phyloP scores from a whole-genome alignment of 2,329 filamentous ascomycete genomes.

The Fusarium sp. region DNA sequence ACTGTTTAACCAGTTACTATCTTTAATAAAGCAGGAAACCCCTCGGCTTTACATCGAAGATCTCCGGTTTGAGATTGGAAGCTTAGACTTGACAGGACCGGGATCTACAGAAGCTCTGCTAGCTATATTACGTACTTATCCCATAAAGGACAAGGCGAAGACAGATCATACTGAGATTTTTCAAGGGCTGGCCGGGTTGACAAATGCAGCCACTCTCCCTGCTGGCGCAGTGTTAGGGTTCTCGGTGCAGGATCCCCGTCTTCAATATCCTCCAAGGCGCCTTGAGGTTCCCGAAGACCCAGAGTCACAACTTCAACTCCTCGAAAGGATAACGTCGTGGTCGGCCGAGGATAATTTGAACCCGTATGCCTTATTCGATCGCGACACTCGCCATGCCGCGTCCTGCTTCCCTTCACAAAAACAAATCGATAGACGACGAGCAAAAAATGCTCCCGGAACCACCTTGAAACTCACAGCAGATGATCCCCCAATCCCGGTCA shows the following conservation, averaged over 20 bases:
- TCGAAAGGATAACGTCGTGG: conserved; percentile 73
- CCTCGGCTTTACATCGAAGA: conserved; percentile 73
- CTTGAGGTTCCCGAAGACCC: conserved; percentile 54
- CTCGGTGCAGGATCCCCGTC: conserved; percentile 78
- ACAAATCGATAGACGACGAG: conserved; percentile 80
- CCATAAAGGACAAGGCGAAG: conserved; percentile 42
- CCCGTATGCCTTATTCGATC: conserved; percentile 71
- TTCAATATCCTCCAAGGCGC: conserved; percentile 77
- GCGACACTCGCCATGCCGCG: conserved; percentile 70
- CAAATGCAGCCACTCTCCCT: conserved; percentile 76
- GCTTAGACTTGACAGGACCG: conserved; percentile 69
- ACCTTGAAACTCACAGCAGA: conserved; percentile 63
- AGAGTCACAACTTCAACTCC: conserved; percentile 53
- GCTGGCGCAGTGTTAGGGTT: conserved; percentile 76
- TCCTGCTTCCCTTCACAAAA: conserved; percentile 78
- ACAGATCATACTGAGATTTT: conserved; percentile 59
- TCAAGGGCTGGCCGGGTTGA: conserved; percentile 63
- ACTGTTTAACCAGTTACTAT: conserved; percentile 70
- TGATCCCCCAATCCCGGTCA: conserved; percentile 81
- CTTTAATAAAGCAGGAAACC: conserved; percentile 66
- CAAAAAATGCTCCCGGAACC: conserved; percentile 68
- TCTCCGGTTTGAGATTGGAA: conserved; percentile 72
- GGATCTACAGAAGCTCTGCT: conserved; percentile 82
- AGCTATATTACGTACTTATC: conserved; percentile 68
- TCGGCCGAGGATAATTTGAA: conserved; percentile 64